These are phyloP conservation scores for Chytriomyces sp. DNA, from an alignment of 192 early-diverging fungal genomes.

Conservation along the genomic window DNA sequence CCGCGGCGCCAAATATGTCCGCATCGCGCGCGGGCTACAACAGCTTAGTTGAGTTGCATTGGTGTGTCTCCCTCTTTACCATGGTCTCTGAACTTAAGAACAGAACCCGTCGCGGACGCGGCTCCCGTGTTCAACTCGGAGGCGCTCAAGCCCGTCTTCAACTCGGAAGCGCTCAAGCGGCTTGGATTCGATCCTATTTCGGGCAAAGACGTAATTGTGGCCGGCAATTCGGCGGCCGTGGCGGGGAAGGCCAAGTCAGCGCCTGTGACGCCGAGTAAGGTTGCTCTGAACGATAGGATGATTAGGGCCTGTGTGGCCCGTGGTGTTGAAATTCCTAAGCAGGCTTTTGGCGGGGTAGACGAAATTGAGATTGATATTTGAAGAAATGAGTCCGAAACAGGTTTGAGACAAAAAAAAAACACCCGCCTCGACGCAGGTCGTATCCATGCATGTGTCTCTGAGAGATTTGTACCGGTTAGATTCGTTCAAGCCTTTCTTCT, in stretches of 20 bases:
- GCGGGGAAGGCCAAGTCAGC: background rate
- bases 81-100: no score
- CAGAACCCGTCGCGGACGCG: no score
- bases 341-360: conserved; percentile 17
- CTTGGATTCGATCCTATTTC: conserved; percentile 25
- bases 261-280: background rate
- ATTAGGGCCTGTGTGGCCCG: conserved; percentile 3
- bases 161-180: conserved; percentile 1
- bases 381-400: background rate
- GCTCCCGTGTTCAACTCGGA: no score
- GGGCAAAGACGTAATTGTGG: conserved; percentile 15
- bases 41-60: no score
- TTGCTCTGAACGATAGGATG: background rate
- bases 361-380: conserved; percentile 23
- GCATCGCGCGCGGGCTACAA: background rate
- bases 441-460: no score
- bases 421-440: no score
- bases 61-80: no score
- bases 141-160: conserved; percentile 12
- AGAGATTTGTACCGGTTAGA: no score
- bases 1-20: conserved; percentile 14
- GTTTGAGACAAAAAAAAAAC: no score
- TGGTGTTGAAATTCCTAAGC: conserved; percentile 11
- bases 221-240: background rate
- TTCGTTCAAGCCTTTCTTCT: no score